Evolutionary conservation across 2,329 filamentous ascomycete species (phyloP), one percentile per base, ranked within the genome.

Genomic region (Paramyrothecium roridum): DNA sequence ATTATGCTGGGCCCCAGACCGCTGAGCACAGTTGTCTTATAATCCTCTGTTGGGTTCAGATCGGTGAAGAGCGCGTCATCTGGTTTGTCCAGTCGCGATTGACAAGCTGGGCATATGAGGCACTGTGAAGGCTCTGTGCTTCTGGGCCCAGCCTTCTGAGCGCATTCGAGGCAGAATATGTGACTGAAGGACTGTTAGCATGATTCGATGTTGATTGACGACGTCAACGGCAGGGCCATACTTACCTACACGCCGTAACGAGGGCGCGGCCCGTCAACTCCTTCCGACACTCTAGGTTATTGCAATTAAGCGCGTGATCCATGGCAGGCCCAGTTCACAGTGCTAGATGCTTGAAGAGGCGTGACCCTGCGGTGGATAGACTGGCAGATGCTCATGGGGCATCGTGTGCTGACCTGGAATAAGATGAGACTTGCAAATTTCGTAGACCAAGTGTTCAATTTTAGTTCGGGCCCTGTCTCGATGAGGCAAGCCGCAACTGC

Each of bases 231-330:
- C n/a, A 55, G 40, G 21, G 20, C 21, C 19, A 52, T 10, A 30
- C 63, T 26, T 52, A 90, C 91, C 89, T 91, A 83, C 93, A 98
- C 16, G 90, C 95, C 4, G 93, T 96, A 34, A 96, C 91, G 1
- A 96, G 80, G 12, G 91, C 93, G 59, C 82, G 80, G 45, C 89
- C 85, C 34, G 76, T 79, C 34, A 96, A 80, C 60, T 87, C 82
- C 45, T 76, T 77, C 49, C 90, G 83, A 66, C 93, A 97, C 58
- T 86, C 88, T 37, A 93, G 78, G 26, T 85, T 82, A 69, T 97
- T 97, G 77, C 93, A 97, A 37, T 84, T 82, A 22, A 96, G 76
- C 21, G 79, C 75, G 56, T 87, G 83, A 56, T 96, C 90, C 89
- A 96, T 95, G 26, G 26, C 26, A 30, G 26, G 10, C 26, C 10